A percentile compares a stretch with the other conserved stretches of the same genome.
Conservation (phyloP, 345 rosid genomes). For the Jatropha curcas region DNA sequence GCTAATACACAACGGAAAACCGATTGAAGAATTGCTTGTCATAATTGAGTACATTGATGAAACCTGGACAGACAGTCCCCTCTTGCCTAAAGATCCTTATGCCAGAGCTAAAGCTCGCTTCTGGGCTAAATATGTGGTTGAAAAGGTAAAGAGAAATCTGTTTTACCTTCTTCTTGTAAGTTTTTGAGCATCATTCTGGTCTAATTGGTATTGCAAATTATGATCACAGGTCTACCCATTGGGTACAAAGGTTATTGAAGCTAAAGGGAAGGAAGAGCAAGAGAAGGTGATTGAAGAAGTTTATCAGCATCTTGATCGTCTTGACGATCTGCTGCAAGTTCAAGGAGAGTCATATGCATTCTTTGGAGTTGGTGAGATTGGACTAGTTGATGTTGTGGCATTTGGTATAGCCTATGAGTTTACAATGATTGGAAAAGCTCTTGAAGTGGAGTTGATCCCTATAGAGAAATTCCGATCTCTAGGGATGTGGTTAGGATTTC, state of each 20-base stretch:
- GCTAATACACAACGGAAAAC: no score
- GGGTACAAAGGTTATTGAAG: background rate
- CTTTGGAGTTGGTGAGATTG: conserved; percentile 27
- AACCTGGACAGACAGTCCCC: conserved; percentile 10
- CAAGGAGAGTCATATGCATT: background rate
- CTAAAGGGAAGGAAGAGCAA: background rate
- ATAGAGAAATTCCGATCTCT: conserved; percentile 9
- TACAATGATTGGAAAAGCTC: background rate
- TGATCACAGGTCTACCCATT: conserved; percentile 10
- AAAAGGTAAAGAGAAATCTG: no score
- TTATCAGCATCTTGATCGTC: background rate
- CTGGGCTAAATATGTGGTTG: conserved; percentile 21
- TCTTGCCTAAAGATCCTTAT: conserved; percentile 19
- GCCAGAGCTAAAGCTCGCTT: conserved; percentile 15
- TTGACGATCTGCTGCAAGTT: conserved; percentile 13
- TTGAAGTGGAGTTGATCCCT: background rate
- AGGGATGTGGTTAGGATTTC: conserved; percentile 9
- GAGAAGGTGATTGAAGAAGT: background rate
- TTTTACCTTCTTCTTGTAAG: no score
- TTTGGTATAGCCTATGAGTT: background rate
- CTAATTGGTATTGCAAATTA: background rate
- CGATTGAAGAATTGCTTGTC: conserved; percentile 18
- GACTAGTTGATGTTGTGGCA: conserved; percentile 11
- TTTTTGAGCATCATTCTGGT: no score
- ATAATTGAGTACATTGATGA: conserved; percentile 24